A percentile compares a stretch with the other conserved stretches of the same genome.
phyloP scores from a whole-genome alignment of 768 basidiomycete species.

The Pleurotus tuoliensis region DNA sequence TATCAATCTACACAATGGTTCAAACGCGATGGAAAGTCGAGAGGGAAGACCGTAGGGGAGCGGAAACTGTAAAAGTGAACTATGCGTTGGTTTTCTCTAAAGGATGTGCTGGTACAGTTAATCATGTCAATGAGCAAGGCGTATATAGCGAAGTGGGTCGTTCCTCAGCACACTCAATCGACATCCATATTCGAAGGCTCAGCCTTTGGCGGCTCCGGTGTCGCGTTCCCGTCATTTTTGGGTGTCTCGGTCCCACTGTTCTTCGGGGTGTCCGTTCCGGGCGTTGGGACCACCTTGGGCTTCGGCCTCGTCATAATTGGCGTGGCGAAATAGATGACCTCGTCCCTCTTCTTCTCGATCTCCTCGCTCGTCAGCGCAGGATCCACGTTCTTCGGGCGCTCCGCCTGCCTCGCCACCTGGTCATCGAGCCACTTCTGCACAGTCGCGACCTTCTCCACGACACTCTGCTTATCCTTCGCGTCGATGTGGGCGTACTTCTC shows the following conservation, averaged over 20 bases:
- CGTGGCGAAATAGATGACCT: constrained; percentile 83
- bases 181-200: constrained; percentile 83
- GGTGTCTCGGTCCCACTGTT: constrained; percentile 52
- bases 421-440: constrained; percentile 96
- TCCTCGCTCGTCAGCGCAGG: constrained; percentile 79
- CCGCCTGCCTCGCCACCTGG: constrained; percentile 80
- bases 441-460: constrained; percentile 88
- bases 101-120: too few species aligned
- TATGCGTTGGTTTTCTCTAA: too few species aligned
- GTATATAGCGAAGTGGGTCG: too few species aligned
- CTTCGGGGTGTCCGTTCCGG: constrained; percentile 64
- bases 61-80: too few species aligned
- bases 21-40: too few species aligned
- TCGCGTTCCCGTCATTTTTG: constrained; percentile 33
- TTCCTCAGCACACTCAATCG: constrained; percentile 44
- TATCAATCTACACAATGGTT: too few species aligned
- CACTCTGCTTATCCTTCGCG: constrained; percentile 78
- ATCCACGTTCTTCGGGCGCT: constrained; percentile 86
- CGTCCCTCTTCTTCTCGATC: constrained; percentile 88
- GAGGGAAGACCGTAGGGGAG: too few species aligned
- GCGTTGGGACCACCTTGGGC: constrained; percentile 68
- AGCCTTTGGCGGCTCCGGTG: constrained; percentile 26
- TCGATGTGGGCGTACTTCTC: constrained; percentile 90
- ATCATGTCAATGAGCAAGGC: too few species aligned
- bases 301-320: constrained; percentile 91